phyloP scores from a whole-genome alignment of 345 rosid genomes.

The Pugionium cornutum region DNA sequence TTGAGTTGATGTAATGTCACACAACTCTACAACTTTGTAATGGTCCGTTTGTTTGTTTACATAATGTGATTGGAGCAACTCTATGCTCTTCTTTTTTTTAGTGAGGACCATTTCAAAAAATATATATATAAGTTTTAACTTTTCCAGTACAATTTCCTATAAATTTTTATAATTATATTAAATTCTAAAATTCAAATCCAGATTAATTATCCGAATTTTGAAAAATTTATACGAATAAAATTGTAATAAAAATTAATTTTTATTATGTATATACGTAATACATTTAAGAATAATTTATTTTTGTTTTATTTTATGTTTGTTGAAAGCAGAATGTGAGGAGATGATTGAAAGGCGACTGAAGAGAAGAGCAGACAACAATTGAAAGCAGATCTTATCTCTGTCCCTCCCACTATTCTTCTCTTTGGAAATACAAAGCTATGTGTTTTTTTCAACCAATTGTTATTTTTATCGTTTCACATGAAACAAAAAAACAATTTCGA shows the following conservation, averaged over 20 bases:
- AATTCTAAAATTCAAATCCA: too few species aligned
- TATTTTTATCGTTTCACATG: conserved; percentile 20
- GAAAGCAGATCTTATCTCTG: conserved; percentile 42
- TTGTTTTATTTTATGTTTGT: conserved; percentile 35
- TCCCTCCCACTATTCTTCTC: conserved; percentile 40
- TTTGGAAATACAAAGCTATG: conserved; percentile 38
- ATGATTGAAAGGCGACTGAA: conserved; percentile 39
- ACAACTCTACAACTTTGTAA: too few species aligned
- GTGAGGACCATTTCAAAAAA: too few species aligned
- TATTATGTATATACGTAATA: background rate
- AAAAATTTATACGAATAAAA: too few species aligned
- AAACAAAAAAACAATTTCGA: conserved; percentile 10
- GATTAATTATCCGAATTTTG: too few species aligned
- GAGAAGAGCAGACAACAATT: conserved; percentile 29
- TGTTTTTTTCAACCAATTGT: background rate
- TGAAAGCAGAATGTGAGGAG: conserved; percentile 34
- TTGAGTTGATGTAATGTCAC: too few species aligned
- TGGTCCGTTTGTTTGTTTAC: too few species aligned
- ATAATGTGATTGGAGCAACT: too few species aligned
- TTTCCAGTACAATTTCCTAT: too few species aligned
- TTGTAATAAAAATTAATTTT: conserved; percentile 19
- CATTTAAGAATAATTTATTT: background rate
- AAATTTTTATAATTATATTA: too few species aligned
- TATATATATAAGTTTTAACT: too few species aligned
- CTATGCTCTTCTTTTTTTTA: too few species aligned